Conservation (phyloP, 2,329 filamentous ascomycete genomes). For the Fusarium sambucinum region DNA sequence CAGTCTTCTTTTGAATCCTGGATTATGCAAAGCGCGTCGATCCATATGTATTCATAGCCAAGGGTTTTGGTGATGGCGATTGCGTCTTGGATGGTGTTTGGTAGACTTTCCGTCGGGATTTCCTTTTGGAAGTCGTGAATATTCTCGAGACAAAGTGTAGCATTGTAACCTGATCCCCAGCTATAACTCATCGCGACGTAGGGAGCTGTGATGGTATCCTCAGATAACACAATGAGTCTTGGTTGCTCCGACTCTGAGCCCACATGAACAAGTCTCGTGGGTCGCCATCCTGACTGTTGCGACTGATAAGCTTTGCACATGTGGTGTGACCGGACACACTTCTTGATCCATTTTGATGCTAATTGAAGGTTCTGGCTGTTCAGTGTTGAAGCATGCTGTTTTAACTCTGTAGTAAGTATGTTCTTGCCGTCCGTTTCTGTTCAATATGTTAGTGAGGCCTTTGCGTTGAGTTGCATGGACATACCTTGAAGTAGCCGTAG, state of each 20-base stretch:
- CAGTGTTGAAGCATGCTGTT: background rate
- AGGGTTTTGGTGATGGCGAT: background rate
- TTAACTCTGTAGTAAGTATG: accelerated
- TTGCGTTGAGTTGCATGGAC: accelerated
- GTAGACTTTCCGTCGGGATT: accelerated
- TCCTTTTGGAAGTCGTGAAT: background rate
- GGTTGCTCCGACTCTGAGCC: background rate
- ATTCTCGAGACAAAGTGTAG: background rate
- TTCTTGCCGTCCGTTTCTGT: background rate
- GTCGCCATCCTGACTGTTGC: background rate
- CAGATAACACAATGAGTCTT: background rate
- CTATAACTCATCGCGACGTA: conserved; percentile 11
- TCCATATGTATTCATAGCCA: conserved; percentile 7
- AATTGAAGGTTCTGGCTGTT: background rate
- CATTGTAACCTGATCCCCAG: background rate
- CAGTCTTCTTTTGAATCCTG: background rate
- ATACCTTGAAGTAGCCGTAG: conserved; percentile 6
- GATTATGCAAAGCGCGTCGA: conserved; percentile 8
- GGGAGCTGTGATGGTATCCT: accelerated
- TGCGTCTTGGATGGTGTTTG: background rate
- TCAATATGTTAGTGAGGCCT: background rate
- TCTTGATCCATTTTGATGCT: background rate
- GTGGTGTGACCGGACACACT: background rate
- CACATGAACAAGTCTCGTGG: background rate
- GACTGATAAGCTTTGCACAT: conserved; percentile 3